A percentile compares a stretch with the other conserved stretches of the same genome.
Conservation (phyloP, 768 basidiomycete species). For the Megacollybia marginata region DNA sequence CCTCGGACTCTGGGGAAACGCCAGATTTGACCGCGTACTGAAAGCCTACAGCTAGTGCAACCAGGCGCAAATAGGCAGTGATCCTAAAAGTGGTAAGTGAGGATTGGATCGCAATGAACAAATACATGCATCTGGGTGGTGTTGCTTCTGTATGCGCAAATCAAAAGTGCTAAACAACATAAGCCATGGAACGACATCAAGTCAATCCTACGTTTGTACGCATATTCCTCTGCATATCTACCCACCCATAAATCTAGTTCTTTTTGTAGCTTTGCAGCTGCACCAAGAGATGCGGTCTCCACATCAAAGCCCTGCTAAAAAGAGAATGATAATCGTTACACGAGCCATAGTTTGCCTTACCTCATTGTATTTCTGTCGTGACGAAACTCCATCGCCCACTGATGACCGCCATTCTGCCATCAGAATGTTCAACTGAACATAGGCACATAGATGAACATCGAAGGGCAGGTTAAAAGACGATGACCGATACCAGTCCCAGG, state of each 20-base stretch:
- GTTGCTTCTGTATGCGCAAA: slow-evolving; percentile 37
- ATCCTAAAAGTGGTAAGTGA: slow-evolving; percentile 26
- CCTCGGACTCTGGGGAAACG: slow-evolving; percentile 31
- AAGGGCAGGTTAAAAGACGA: slow-evolving; percentile 31
- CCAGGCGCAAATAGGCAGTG: slow-evolving; percentile 46
- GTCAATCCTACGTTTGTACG: slow-evolving; percentile 23
- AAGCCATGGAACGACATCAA: not conserved
- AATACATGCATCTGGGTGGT: slow-evolving; percentile 31
- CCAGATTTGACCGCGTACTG: slow-evolving; percentile 36
- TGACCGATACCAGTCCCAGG: slow-evolving; percentile 40
- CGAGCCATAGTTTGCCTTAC: not conserved
- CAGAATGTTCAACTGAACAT: slow-evolving; percentile 42
- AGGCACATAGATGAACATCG: slow-evolving; percentile 43
- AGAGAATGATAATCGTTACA: too few species aligned
- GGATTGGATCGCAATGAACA: slow-evolving; percentile 10
- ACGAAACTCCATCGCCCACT: slow-evolving; percentile 5
- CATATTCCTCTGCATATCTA: slow-evolving; percentile 32
- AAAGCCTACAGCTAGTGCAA: slow-evolving; percentile 49
- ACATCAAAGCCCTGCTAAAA: slow-evolving; percentile 26
- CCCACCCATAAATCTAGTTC: slow-evolving; percentile 33
- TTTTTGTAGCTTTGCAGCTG: slow-evolving; percentile 27
- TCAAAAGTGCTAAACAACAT: slow-evolving; percentile 26
- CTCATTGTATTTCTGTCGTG: slow-evolving; percentile 1
- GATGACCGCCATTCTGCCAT: slow-evolving; percentile 38
- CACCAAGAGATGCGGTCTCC: slow-evolving; percentile 25